These are phyloP conservation scores for Potentilla sterilis DNA, from an alignment of 306 rosid genomes.

Conservation along the genomic window DNA sequence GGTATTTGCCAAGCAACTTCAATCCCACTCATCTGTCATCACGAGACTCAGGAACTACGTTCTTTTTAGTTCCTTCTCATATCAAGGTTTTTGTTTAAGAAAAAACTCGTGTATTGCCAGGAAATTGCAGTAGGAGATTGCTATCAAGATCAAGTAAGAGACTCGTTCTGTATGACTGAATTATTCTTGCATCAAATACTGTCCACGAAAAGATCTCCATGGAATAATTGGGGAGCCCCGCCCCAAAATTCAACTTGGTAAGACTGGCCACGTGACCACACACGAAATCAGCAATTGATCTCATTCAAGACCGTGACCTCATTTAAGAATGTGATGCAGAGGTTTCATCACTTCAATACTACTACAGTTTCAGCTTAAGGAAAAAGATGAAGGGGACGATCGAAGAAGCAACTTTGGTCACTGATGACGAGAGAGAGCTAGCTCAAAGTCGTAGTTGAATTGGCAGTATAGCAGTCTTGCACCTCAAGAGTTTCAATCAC, in stretches of 20 bases:
- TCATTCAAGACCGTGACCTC: not conserved
- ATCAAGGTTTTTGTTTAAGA: not conserved
- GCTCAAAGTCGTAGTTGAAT: too few species aligned
- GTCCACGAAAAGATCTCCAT: not conserved
- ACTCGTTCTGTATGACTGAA: not conserved
- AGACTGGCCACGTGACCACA: not conserved
- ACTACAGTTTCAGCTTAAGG: not conserved
- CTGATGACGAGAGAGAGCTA: too few species aligned
- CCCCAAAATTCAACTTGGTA: not conserved
- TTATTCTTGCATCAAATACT: not conserved
- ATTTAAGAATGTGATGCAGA: not conserved
- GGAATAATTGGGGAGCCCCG: not conserved
- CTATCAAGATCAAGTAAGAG: not conserved
- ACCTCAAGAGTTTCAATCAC: not conserved
- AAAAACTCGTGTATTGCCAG: not conserved
- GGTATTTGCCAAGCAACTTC: not conserved
- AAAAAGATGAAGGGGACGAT: too few species aligned
- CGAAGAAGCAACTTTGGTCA: too few species aligned
- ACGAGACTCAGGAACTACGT: not conserved
- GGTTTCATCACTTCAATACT: not conserved
- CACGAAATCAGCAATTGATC: not conserved
- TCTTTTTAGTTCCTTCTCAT: not conserved
- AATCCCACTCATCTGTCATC: not conserved
- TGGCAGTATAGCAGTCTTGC: not conserved
- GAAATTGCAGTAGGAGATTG: not conserved